phyloP scores from a whole-genome alignment of 1,284 basidiomycete species.

The Porphyrellus sp. region DNA sequence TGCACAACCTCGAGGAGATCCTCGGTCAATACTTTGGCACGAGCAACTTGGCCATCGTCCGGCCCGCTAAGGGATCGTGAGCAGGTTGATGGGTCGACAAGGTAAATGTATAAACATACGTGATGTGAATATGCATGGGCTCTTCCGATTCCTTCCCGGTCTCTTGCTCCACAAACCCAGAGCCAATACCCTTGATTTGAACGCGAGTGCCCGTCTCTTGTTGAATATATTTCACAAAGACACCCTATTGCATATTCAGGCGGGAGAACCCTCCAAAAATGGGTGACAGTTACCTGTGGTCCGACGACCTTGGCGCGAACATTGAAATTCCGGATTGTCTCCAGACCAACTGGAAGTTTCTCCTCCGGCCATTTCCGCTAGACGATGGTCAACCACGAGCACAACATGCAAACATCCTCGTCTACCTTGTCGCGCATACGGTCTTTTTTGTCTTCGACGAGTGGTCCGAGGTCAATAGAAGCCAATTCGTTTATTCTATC shows the following conservation, averaged over 20 bases:
- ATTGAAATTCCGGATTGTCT: conserved; percentile 94
- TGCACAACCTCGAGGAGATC: conserved; percentile 86
- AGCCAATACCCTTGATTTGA: conserved; percentile 96
- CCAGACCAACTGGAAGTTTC: conserved; percentile 84
- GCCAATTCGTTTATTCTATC: conserved; percentile 86
- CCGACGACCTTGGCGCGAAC: conserved; percentile 97
- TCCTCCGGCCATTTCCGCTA: conserved; percentile 95
- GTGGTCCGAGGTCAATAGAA: conserved; percentile 78
- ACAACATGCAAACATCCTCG: neutral
- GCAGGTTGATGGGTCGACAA: neutral
- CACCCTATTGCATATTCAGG: conserved; percentile 50
- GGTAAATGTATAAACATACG: conserved; percentile 48
- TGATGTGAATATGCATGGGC: conserved; percentile 93
- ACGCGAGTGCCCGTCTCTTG: conserved; percentile 94
- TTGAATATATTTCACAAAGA: conserved; percentile 99
- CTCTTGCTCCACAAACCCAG: conserved; percentile 93
- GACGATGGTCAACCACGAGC: conserved; percentile 3
- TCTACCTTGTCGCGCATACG: conserved; percentile 56
- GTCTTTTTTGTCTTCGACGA: conserved; percentile 83
- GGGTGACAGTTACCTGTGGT: conserved; percentile 62
- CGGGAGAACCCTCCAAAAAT: neutral
- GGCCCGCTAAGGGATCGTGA: conserved; percentile 60
- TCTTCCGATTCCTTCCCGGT: conserved; percentile 89
- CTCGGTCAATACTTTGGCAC: conserved; percentile 85
- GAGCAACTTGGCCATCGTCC: conserved; percentile 81